Evolutionary conservation across 176 grass and related monocot genomes (phyloP).

Genomic region (Hordeum marinum): DNA sequence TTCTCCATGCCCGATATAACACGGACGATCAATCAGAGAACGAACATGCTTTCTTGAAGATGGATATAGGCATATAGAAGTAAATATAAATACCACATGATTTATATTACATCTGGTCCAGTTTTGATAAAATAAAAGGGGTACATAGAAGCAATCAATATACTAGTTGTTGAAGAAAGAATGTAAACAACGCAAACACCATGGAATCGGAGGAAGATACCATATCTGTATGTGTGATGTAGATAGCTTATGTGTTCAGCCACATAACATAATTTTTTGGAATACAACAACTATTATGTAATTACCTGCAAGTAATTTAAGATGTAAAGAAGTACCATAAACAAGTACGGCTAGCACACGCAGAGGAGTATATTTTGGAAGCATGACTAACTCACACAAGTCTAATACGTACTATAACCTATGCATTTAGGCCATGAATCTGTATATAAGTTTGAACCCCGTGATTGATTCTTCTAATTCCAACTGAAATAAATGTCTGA

Average conservation of each 20-base stretch:
- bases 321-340: no score
- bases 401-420: not conserved
- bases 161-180: not conserved
- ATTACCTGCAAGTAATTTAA: no score
- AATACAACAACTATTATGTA: not conserved
- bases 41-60: no score
- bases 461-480: not conserved
- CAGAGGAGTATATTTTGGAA: no score
- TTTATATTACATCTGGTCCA: not conserved
- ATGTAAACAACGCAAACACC: not conserved
- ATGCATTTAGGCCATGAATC: not conserved
- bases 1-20: no score
- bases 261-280: not conserved
- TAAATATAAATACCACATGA: not conserved
- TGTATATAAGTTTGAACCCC: not conserved
- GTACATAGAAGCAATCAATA: not conserved
- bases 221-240: not conserved
- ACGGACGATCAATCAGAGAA: no score
- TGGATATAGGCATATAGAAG: not conserved
- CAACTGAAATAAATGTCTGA: not conserved
- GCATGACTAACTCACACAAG: not conserved
- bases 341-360: not conserved
- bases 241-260: not conserved
- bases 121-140: not conserved
- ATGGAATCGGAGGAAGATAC: not conserved